Conservation (phyloP, 2,329 filamentous ascomycete genomes). For the Phialocephala sp. region DNA sequence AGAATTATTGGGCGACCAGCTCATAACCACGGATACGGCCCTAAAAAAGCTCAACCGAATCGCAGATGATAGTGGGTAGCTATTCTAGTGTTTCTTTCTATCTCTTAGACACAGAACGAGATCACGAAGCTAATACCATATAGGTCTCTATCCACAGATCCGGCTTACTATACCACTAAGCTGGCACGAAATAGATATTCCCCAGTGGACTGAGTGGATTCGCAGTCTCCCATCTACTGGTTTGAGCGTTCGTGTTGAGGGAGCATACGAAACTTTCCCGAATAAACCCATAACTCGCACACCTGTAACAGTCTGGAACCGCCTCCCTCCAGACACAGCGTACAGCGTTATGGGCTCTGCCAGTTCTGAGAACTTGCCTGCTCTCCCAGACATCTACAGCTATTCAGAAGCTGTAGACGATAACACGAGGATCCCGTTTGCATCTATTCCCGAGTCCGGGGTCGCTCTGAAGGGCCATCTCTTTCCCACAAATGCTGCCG, state of each 20-base stretch:
- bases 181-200: not conserved
- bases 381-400: not conserved
- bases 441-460: too few relatives aligned
- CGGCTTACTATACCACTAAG: not conserved
- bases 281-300: not conserved
- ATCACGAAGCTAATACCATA: not conserved
- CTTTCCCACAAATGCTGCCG: too few relatives aligned
- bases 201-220: constrained; percentile 1
- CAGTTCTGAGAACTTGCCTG: not conserved
- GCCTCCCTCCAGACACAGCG: not conserved
- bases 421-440: too few relatives aligned
- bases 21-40: not conserved
- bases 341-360: not conserved
- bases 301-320: not conserved
- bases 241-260: not conserved
- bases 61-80: not conserved
- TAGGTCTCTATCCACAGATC: not conserved
- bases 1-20: too few relatives aligned
- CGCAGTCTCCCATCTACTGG: not conserved
- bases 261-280: not conserved
- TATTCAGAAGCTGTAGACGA: too few relatives aligned
- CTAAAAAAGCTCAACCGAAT: not conserved
- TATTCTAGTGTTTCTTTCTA: not conserved
- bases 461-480: too few relatives aligned
- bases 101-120: too few relatives aligned